Evolutionary conservation across 306 rosid genomes (phyloP), one percentile per base, ranked within the genome.

Genomic region (Glycine soja): DNA sequence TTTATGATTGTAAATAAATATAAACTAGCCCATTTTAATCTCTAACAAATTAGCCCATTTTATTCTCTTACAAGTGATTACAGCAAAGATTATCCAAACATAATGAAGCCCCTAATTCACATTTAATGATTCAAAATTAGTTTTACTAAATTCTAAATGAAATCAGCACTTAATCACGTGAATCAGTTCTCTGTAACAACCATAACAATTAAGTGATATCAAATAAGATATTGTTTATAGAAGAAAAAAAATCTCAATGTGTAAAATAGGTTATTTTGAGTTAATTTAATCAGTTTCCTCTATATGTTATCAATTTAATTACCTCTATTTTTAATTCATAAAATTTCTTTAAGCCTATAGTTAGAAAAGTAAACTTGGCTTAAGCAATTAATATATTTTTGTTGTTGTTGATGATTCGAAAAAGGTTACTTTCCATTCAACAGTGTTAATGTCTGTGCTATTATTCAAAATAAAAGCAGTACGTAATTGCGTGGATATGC

Each of bases 401-500:
- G 2, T 7, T n/a, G 14, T 74, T 8, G 10, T 50, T 46, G 72
- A n/a, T 76, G 56, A 52, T 78, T 79, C 11, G 61, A 5, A 38
- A 38, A 46, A 51, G 13, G 64, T 45, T 54, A 36, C 71, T 56
- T 75, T 82, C 56, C 9, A 18, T 3, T 43, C 34, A 48, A 53
- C 69, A 78, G 7, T 14, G 46, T 9, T 54, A 10, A 7, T 12
- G 81, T 8, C 0, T 68, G 16, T n/a, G 76, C 6, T 38, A 67
- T 43, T 67, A 67, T 56, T 80, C 32, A 72, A 71, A 80, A 51
- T 16, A 70, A 79, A 79, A 57, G 72, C 40, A 16, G 36, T n/a
- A n/a, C n/a, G n/a, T n/a, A 67, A 67, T 16, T 13, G 51, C 9
- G 70, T 40, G 34, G 30, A 24, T 7, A 36, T 36, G 40, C 40